These are phyloP conservation scores for Sarcodon sp. DNA, from an alignment of 768 basidiomycete species.

Conservation along the genomic window DNA sequence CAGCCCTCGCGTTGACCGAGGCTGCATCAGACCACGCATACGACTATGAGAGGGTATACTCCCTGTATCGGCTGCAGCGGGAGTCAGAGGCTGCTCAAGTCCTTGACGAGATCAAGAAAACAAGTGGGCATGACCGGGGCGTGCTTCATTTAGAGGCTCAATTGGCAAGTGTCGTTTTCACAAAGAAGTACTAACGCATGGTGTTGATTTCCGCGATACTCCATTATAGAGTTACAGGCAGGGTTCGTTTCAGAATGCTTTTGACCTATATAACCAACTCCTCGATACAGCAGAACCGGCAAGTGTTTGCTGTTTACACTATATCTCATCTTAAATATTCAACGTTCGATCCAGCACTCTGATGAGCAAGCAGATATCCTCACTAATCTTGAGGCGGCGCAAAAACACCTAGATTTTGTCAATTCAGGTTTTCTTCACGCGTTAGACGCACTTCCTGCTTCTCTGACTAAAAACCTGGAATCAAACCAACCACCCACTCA, in stretches of 20 bases:
- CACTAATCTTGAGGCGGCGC: constrained; percentile 74
- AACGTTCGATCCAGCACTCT: constrained; percentile 37
- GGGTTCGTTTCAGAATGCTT: constrained; percentile 60
- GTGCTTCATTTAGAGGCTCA: constrained; percentile 78
- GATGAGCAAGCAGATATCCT: constrained; percentile 84
- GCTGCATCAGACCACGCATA: constrained; percentile 14
- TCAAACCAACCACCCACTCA: constrained; percentile 45
- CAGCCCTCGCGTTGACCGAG: constrained; percentile 53
- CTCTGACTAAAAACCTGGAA: constrained; percentile 42
- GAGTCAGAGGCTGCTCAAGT: constrained; percentile 53
- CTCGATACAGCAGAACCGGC: constrained; percentile 71
- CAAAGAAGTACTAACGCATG: constrained; percentile 3
- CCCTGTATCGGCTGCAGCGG: constrained; percentile 72
- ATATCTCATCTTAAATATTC: not conserved
- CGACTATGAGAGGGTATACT: constrained; percentile 68
- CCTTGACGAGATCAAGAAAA: constrained; percentile 33
- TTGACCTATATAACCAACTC: constrained; percentile 70
- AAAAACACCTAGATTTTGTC: constrained; percentile 78
- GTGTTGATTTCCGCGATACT: constrained; percentile 1
- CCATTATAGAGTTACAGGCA: constrained; percentile 59
- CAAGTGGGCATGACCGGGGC: constrained; percentile 35
- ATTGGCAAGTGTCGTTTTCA: constrained; percentile 38
- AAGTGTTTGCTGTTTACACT: constrained; percentile 22
- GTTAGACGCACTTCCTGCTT: constrained; percentile 44
- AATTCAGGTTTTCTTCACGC: constrained; percentile 52